Base-by-base conservation (phyloP, 345 rosid species). In the Pseudoturritis turrita region DNA sequence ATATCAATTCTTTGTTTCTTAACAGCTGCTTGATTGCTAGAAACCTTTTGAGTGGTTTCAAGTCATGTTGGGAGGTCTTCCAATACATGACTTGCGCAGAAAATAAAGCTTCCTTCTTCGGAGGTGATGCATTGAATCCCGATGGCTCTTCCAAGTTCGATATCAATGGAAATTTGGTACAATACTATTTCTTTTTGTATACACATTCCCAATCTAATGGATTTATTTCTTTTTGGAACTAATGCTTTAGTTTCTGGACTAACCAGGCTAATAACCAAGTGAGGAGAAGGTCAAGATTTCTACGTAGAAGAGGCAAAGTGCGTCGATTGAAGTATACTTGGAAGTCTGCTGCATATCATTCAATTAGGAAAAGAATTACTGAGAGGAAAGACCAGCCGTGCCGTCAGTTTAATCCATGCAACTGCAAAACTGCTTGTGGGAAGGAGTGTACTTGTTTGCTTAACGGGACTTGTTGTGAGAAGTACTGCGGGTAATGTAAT, bases 311-410 rank as follows among this genome's bases (percentile, higher is more conserved):
- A 77, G 97, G 97, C 44, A 92, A 78, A 83, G 98, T 96, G 69
- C 99, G 99, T 54, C 90, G 99, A 41, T 80, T 96, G 81, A 96
- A 96, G 82, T 96, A 96, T 78, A 92, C 99, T 25, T 96, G 99
- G 99, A 96, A 96, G 77, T 92, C 98, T 74, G 91, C 98, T 74
- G 99, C 98, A 22, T 95, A 91, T 76, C 99, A 95, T 78, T 95
- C 99, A 25, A 88, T 95, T 55, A 81, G 99, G 86, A 95, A 95
- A 79, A 80, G 89, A 56, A 88, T 82, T 63, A 89, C 89, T 37
- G 99, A 95, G 62, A 89, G 85, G 77, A 95, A 95, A 85, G 99
- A 95, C 80, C 99, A 92, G 81, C 99, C 99, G 4, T 95, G 99
- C 70, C 89, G 98, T 52, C 99, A 95, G 68, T 95, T 89, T 81